Evolutionary conservation across 768 basidiomycete species (phyloP).

Genomic region (Coprinellus micaceus): DNA sequence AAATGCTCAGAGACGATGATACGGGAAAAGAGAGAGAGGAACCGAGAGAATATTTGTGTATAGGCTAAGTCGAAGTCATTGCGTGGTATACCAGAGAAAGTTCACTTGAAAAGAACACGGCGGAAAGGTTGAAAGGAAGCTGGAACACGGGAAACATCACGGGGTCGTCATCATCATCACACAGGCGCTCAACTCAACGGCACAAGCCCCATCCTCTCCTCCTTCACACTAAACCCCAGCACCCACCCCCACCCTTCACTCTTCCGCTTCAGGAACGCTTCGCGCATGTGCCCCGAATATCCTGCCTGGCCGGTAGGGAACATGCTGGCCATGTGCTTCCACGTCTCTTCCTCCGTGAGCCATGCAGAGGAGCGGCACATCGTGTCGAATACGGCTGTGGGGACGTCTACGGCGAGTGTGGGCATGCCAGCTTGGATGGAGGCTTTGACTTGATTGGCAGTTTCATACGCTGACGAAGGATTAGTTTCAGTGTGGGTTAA

Average conservation of each 20-base stretch:
- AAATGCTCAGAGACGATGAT: no score
- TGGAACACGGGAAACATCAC: no score
- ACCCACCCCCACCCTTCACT: constrained; percentile 61
- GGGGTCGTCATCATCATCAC: no score
- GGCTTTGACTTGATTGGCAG: constrained; percentile 51
- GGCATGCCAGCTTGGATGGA: constrained; percentile 60
- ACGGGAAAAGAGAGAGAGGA: no score
- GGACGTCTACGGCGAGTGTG: constrained; percentile 70
- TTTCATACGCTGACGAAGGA: constrained; percentile 57
- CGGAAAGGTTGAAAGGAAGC: no score
- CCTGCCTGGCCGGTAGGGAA: constrained; percentile 57
- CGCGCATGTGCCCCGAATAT: constrained; percentile 67
- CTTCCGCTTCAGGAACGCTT: constrained; percentile 59
- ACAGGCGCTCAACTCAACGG: constrained; percentile 30
- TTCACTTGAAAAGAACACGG: no score
- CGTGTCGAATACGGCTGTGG: constrained; percentile 54
- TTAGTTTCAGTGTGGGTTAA: neutral
- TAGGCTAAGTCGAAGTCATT: no score
- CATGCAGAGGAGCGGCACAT: constrained; percentile 57
- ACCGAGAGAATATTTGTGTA: no score
- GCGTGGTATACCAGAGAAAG: no score
- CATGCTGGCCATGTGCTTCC: constrained; percentile 53
- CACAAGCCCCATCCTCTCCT: constrained; percentile 66
- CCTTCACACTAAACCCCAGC: constrained; percentile 62
- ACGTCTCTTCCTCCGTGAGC: constrained; percentile 73